A percentile compares a stretch with the other conserved stretches of the same genome.
Evolutionary conservation across 2,329 filamentous ascomycete genomes (phyloP).

Genomic region (Anthostomella pinea): DNA sequence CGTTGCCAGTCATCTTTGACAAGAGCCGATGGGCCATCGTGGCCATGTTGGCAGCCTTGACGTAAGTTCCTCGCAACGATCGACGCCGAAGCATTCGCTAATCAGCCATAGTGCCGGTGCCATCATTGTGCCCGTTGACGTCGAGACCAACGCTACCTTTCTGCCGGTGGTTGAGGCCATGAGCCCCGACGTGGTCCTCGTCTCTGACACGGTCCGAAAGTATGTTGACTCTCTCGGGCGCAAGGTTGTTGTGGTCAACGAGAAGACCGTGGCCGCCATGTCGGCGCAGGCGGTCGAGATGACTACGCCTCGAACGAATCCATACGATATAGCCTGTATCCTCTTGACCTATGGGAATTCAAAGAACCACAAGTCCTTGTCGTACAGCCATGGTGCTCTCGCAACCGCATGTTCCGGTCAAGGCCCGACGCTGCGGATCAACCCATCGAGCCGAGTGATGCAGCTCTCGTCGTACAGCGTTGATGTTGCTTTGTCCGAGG

Average conservation of each 20-base stretch:
- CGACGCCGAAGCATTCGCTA: no score
- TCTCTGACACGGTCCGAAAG: constrained; percentile 40
- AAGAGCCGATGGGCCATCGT: constrained; percentile 69
- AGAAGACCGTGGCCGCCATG: constrained; percentile 38
- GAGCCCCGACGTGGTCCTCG: constrained; percentile 42
- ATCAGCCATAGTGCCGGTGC: constrained; percentile 40
- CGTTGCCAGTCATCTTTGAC: constrained; percentile 66
- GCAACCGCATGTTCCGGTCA: constrained; percentile 53
- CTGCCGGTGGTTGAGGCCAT: constrained; percentile 43
- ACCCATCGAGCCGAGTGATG: constrained; percentile 52
- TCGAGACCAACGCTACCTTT: constrained; percentile 40
- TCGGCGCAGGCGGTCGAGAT: constrained; percentile 28
- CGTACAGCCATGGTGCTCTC: constrained; percentile 59
- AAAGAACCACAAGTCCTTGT: constrained; percentile 57
- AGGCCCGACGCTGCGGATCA: constrained; percentile 48
- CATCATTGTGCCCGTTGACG: constrained; percentile 49
- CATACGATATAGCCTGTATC: constrained; percentile 55
- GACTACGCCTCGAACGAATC: constrained; percentile 32
- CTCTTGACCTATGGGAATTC: constrained; percentile 59
- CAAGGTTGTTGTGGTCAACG: constrained; percentile 41
- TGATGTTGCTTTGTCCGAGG: constrained; percentile 52
- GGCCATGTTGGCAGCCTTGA: constrained; percentile 66
- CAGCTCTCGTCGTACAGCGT: constrained; percentile 56
- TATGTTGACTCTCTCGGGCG: constrained; percentile 39
- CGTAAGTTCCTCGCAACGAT: no score